Conservation (phyloP, 2,329 filamentous ascomycete species). For the Cytospora piceae region DNA sequence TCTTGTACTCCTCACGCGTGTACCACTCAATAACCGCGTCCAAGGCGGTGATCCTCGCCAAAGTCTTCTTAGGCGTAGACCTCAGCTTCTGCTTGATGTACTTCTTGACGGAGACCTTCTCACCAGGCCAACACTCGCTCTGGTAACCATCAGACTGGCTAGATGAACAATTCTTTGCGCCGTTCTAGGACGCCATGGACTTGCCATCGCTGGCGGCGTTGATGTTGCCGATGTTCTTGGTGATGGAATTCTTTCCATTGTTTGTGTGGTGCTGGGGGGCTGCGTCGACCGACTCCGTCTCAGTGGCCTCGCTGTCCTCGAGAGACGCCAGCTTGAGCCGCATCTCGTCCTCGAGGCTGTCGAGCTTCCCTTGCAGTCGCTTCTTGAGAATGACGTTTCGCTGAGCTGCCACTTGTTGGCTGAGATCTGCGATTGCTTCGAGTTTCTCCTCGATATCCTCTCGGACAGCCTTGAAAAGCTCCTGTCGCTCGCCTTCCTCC, state of each 20-base stretch:
- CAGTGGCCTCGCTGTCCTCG: background rate
- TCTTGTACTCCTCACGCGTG: background rate
- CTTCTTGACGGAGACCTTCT: background rate
- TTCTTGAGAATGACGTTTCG: background rate
- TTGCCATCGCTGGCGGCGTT: constrained; percentile 1
- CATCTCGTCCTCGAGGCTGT: background rate
- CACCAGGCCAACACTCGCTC: background rate
- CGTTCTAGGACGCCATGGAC: constrained; percentile 13
- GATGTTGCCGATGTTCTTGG: background rate
- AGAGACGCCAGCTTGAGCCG: background rate
- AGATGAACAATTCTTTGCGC: constrained; percentile 8
- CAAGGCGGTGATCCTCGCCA: background rate
- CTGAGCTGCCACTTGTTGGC: background rate
- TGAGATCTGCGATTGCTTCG: background rate
- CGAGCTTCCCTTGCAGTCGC: background rate
- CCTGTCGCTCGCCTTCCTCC: constrained; percentile 2
- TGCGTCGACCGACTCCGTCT: background rate
- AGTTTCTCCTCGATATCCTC: background rate
- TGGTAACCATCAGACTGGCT: background rate
- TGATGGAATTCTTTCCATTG: background rate
- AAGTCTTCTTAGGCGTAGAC: background rate
- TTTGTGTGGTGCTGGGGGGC: background rate
- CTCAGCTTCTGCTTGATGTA: background rate
- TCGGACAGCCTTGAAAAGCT: background rate
- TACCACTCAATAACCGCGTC: background rate